Percentiles rank a stretch among this genome's conserved stretches.
Evolutionary conservation across 306 rosid species (phyloP).

Genomic region (Trifolium repens): DNA sequence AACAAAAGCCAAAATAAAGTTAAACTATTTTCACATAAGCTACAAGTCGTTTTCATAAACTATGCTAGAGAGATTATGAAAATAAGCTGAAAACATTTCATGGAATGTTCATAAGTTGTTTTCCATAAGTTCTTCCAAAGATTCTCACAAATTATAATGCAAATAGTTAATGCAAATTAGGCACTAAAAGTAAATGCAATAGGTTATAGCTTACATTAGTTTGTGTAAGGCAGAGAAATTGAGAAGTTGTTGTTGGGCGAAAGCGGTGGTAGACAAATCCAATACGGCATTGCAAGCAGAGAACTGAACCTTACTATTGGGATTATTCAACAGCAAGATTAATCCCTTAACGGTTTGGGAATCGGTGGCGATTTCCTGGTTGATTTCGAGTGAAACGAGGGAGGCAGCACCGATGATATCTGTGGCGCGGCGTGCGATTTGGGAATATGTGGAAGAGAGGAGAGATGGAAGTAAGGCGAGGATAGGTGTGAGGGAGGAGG

Average conservation of each 20-base stretch:
- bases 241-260: slow-evolving; percentile 57
- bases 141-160: background rate
- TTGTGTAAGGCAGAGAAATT: slow-evolving; percentile 51
- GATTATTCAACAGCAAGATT: slow-evolving; percentile 48
- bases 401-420: slow-evolving; percentile 63
- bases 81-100: background rate
- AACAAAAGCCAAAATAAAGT: background rate
- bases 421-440: slow-evolving; percentile 45
- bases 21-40: background rate
- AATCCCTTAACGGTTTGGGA: slow-evolving; percentile 53
- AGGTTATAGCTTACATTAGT: slow-evolving; percentile 67
- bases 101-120: background rate
- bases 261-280: slow-evolving; percentile 61
- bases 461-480: slow-evolving; percentile 72
- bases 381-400: slow-evolving; percentile 61
- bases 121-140: background rate
- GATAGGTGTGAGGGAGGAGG: slow-evolving; percentile 42
- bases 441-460: slow-evolving; percentile 45
- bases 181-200: background rate
- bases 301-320: slow-evolving; percentile 44
- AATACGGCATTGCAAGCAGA: slow-evolving; percentile 78
- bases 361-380: slow-evolving; percentile 62
- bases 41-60: background rate
- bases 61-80: background rate
- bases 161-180: background rate